A percentile compares a stretch with the other conserved stretches of the same genome.
These are phyloP conservation scores for Fusarium pseudonygamai DNA, from an alignment of 2,329 filamentous ascomycete genomes.

Conservation along the genomic window DNA sequence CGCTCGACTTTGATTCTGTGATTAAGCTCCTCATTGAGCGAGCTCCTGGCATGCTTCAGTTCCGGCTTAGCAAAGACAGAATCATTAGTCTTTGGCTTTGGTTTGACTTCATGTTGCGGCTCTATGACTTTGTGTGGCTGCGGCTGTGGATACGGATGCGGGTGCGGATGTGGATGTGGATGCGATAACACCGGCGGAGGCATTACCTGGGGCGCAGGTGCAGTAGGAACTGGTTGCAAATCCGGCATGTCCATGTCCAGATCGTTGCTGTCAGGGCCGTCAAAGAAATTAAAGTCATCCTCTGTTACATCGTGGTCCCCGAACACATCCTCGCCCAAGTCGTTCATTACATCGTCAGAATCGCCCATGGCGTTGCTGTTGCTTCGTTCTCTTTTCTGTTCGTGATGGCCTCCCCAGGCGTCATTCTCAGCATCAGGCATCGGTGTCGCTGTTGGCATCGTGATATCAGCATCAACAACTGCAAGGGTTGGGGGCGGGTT, in stretches of 20 bases:
- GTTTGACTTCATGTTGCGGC: conserved; percentile 18
- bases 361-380: conserved; percentile 56
- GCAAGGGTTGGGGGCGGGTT: conserved; percentile 50
- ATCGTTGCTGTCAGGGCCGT: conserved; percentile 60
- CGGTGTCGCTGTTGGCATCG: conserved; percentile 31
- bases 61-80: conserved; percentile 67
- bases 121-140: conserved; percentile 19
- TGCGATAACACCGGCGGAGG: conserved; percentile 15
- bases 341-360: conserved; percentile 71
- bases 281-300: conserved; percentile 86
- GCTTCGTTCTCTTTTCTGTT: conserved; percentile 57
- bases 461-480: conserved; percentile 45
- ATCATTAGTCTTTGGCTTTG: conserved; percentile 39
- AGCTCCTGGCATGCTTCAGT: conserved; percentile 66
- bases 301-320: conserved; percentile 81
- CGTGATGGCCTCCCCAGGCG: conserved; percentile 49
- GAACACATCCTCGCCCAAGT: conserved; percentile 75
- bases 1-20: conserved; percentile 46
- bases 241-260: conserved; percentile 48
- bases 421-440: conserved; percentile 40
- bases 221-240: conserved; percentile 20
- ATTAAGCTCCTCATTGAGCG: conserved; percentile 54
- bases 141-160: conserved; percentile 5
- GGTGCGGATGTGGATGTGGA: background rate
- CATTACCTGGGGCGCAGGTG: conserved; percentile 14